phyloP scores from a whole-genome alignment of 352 stramenopile genomes.

The Peronospora belbahrii region DNA sequence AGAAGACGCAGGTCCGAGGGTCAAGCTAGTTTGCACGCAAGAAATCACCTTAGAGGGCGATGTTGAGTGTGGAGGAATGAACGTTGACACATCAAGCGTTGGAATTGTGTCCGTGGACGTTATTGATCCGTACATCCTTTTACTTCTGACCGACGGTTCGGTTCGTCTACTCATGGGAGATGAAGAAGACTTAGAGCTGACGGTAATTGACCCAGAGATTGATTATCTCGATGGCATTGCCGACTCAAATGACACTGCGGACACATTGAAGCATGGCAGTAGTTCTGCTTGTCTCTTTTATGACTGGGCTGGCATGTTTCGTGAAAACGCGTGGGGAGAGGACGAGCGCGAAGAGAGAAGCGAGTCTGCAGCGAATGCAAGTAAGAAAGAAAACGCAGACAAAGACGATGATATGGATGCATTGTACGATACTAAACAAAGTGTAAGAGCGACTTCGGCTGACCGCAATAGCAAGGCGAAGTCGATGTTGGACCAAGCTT shows the following conservation, averaged over 20 bases:
- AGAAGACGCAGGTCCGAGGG: conserved; percentile 47
- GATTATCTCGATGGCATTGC: conserved; percentile 35
- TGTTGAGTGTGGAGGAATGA: conserved; percentile 77
- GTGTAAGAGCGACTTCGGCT: conserved; percentile 11
- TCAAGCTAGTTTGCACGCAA: conserved; percentile 72
- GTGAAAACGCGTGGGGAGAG: conserved; percentile 51
- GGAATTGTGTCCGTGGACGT: conserved; percentile 80
- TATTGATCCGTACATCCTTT: conserved; percentile 75
- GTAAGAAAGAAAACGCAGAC: conserved; percentile 17
- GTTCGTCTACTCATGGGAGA: conserved; percentile 78
- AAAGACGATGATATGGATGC: conserved; percentile 71
- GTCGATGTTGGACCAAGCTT: background rate
- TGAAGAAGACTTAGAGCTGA: conserved; percentile 74
- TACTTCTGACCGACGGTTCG: conserved; percentile 73
- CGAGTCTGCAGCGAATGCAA: conserved; percentile 7
- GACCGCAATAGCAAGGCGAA: conserved; percentile 13
- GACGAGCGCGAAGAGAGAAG: conserved; percentile 33
- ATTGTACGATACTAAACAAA: conserved; percentile 50
- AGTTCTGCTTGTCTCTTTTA: conserved; percentile 76
- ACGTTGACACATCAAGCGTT: conserved; percentile 61
- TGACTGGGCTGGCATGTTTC: conserved; percentile 79
- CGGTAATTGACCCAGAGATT: conserved; percentile 69
- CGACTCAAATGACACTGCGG: conserved; percentile 23
- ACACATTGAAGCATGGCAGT: conserved; percentile 30
- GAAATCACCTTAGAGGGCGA: conserved; percentile 78